Percentiles rank a stretch among this genome's conserved stretches.
Conservation (phyloP, 805 yeast species). For the Ogataea populi-albae region DNA sequence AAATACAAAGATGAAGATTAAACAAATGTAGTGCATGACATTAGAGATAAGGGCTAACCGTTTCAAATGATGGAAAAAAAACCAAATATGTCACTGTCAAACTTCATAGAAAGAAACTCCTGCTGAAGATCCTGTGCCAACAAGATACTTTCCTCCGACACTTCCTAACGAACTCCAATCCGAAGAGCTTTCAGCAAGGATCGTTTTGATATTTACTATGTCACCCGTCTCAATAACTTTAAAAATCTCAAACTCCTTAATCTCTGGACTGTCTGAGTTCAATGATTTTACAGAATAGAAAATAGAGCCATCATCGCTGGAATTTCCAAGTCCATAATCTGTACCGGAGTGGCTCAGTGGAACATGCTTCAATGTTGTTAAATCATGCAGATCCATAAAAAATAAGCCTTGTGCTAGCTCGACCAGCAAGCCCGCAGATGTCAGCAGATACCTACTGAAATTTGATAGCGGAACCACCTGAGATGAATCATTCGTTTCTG, state of each 20-base stretch:
- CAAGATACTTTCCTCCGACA: constrained; percentile 12
- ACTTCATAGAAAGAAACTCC: constrained; percentile 15
- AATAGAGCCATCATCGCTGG: constrained; percentile 20
- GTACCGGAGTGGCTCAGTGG: constrained; percentile 7
- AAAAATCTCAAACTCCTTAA: constrained; percentile 14
- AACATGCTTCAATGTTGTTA: constrained; percentile 19
- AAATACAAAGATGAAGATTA: no score
- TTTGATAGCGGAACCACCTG: constrained; percentile 18
- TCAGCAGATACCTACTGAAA: constrained; percentile 21
- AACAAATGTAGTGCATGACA: no score
- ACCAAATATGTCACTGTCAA: constrained; percentile 2
- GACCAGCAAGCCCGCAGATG: constrained; percentile 20
- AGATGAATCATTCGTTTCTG: neutral
- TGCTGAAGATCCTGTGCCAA: constrained; percentile 16
- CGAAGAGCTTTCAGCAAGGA: constrained; percentile 6
- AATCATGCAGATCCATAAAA: constrained; percentile 18
- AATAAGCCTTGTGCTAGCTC: constrained; percentile 19
- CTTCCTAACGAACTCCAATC: constrained; percentile 22
- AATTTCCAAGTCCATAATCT: constrained; percentile 10
- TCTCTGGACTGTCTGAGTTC: neutral
- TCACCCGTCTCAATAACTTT: constrained; percentile 21
- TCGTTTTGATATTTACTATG: constrained; percentile 15
- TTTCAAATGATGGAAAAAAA: no score
- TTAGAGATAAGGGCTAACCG: no score
- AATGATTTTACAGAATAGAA: constrained; percentile 14